phyloP scores from a whole-genome alignment of 768 basidiomycete genomes.

The Lyophyllum atratum region DNA sequence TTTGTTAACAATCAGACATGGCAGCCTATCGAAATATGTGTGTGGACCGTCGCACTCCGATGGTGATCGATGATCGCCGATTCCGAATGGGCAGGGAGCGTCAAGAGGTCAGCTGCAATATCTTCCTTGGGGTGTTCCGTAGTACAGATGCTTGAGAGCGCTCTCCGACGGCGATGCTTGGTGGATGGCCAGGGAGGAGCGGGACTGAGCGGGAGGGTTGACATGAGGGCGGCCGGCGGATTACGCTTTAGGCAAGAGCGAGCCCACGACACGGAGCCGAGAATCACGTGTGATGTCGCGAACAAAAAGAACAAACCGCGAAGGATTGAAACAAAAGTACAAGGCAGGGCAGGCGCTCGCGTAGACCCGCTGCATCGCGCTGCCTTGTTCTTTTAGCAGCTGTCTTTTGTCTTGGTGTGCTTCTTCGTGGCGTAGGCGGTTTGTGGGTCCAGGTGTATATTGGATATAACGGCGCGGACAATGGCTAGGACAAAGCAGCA shows the following conservation, averaged over 20 bases:
- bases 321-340: conserved; percentile 13
- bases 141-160: no score
- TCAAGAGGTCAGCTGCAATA: no score
- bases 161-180: no score
- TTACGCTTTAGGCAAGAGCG: background rate
- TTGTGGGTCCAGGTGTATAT: conserved; percentile 34
- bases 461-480: conserved; percentile 18
- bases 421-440: conserved; percentile 12
- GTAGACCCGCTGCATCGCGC: no score
- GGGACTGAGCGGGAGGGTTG: no score
- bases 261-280: background rate
- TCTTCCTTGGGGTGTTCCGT: no score
- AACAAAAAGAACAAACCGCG: background rate
- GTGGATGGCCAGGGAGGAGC: no score
- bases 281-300: conserved; percentile 9
- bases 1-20: no score
- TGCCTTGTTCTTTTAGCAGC: conserved; percentile 18
- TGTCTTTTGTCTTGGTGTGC: conserved; percentile 23
- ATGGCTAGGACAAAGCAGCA: conserved; percentile 10
- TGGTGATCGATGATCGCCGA: no score
- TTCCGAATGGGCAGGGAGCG: no score
- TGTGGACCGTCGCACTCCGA: no score
- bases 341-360: conserved; percentile 5
- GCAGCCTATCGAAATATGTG: no score
- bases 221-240: background rate